phyloP scores from a whole-genome alignment of 208 protist genomes.

The Endotrypanum monterogeii region DNA sequence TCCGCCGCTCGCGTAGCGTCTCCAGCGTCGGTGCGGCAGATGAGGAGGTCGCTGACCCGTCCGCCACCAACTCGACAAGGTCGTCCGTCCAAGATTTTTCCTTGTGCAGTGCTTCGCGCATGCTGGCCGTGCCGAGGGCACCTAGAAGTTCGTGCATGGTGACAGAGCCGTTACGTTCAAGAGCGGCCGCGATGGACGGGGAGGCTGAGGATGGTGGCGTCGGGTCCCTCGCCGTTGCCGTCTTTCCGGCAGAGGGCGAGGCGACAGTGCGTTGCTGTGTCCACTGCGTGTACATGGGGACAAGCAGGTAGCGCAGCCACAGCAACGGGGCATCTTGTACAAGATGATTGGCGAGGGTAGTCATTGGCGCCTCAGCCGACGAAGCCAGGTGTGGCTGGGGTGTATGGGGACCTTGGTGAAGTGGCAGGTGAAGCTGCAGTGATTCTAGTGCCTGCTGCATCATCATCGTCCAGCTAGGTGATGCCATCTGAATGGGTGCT shows the following conservation, averaged over 20 bases:
- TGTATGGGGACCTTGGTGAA: background rate
- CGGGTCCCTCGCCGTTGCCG: background rate
- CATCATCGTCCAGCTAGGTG: constrained; percentile 6
- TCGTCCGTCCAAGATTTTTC: constrained; percentile 13
- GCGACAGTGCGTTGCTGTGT: constrained; percentile 14
- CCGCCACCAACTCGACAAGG: constrained; percentile 4
- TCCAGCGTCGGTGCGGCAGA: constrained; percentile 1
- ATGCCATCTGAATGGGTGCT: background rate
- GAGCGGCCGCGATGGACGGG: background rate
- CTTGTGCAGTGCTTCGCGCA: constrained; percentile 17
- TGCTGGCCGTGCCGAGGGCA: constrained; percentile 9
- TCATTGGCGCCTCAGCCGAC: background rate
- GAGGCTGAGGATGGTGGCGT: background rate
- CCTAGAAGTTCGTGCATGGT: constrained; percentile 27
- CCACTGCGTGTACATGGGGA: constrained; percentile 35
- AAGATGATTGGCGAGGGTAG: constrained; percentile 15
- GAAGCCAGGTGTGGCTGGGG: background rate
- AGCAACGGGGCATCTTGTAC: constrained; percentile 30
- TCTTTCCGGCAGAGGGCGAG: background rate
- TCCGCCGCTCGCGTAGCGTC: background rate
- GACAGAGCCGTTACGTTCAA: background rate
- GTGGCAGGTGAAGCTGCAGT: constrained; percentile 25
- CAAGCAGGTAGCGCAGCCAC: constrained; percentile 30
- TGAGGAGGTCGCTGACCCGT: background rate
- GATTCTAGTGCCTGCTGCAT: constrained; percentile 31